Percentiles rank a stretch among this genome's conserved stretches.
These are phyloP conservation scores for Paecilomyces sp. DNA, from an alignment of 2,329 filamentous ascomycete genomes.

Conservation along the genomic window DNA sequence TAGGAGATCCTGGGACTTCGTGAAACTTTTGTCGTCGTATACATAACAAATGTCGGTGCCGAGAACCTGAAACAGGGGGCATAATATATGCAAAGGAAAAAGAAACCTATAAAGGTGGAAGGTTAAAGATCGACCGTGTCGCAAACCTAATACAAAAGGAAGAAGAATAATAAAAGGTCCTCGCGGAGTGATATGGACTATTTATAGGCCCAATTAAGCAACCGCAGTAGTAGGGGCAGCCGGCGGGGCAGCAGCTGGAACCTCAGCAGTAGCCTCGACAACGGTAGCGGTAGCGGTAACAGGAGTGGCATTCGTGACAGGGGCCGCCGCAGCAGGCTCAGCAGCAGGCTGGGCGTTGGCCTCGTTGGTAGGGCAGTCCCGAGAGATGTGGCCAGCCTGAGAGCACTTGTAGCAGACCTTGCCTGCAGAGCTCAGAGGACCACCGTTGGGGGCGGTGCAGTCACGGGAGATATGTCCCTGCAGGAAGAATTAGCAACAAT, in stretches of 20 bases:
- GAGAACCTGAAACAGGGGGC: constrained; percentile 19
- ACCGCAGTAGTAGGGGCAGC: constrained; percentile 37
- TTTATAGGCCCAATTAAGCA: constrained; percentile 27
- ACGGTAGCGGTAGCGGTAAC: constrained; percentile 23
- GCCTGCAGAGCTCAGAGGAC: constrained; percentile 87
- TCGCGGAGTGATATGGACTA: constrained; percentile 10
- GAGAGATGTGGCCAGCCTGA: constrained; percentile 90
- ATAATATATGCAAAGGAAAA: constrained; percentile 35
- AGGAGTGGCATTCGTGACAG: constrained; percentile 19
- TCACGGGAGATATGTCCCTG: constrained; percentile 83
- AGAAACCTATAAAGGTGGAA: constrained; percentile 12
- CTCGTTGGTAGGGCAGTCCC: constrained; percentile 80
- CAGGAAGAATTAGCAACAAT: constrained; percentile 3
- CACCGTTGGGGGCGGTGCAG: constrained; percentile 94
- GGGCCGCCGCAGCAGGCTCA: constrained; percentile 29
- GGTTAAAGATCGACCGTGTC: constrained; percentile 11
- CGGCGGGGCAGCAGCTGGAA: constrained; percentile 17
- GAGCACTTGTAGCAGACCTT: constrained; percentile 99
- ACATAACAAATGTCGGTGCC: constrained; percentile 27
- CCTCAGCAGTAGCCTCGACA: constrained; percentile 32
- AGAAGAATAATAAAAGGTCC: constrained; percentile 12
- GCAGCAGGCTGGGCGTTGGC: constrained; percentile 32
- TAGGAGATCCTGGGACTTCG: constrained; percentile 27
- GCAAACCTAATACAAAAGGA: constrained; percentile 24
- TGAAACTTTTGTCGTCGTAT: constrained; percentile 38